Percentiles rank a stretch among this genome's conserved stretches.
These are phyloP conservation scores for Suillus luteus DNA, from an alignment of 768 basidiomycete genomes.

Conservation along the genomic window DNA sequence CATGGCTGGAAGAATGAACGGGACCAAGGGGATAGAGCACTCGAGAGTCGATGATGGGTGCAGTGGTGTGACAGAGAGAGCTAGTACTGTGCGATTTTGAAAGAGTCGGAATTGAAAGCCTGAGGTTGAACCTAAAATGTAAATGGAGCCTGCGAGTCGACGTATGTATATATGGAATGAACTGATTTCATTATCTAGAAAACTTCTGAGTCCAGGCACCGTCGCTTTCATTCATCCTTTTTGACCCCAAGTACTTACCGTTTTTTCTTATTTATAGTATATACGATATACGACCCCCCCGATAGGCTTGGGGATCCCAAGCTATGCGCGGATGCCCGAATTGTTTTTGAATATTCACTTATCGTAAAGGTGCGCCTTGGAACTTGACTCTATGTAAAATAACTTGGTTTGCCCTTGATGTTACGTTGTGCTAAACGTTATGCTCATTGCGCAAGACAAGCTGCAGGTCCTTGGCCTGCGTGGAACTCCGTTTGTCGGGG, in stretches of 20 bases:
- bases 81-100: not conserved
- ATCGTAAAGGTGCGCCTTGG: not conserved
- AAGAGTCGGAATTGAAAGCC: conserved; percentile 4
- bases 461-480: no score
- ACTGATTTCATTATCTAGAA: conserved; percentile 17
- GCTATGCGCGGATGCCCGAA: not conserved
- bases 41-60: no score
- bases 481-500: no score
- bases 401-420: not conserved
- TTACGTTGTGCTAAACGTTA: not conserved
- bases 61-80: no score
- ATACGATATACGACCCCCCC: not conserved
- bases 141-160: conserved; percentile 3
- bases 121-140: not conserved
- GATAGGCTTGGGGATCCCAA: not conserved
- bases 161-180: conserved; percentile 12
- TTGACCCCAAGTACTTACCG: no score
- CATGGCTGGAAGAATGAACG: conserved; percentile 44
- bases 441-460: not conserved
- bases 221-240: not conserved
- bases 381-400: not conserved
- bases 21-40: conserved; percentile 8
- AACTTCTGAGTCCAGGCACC: conserved; percentile 16
- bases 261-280: no score
- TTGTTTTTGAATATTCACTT: no score